Base-by-base conservation (phyloP, 1,284 basidiomycete genomes). In the Melampsora occidentalis region DNA sequence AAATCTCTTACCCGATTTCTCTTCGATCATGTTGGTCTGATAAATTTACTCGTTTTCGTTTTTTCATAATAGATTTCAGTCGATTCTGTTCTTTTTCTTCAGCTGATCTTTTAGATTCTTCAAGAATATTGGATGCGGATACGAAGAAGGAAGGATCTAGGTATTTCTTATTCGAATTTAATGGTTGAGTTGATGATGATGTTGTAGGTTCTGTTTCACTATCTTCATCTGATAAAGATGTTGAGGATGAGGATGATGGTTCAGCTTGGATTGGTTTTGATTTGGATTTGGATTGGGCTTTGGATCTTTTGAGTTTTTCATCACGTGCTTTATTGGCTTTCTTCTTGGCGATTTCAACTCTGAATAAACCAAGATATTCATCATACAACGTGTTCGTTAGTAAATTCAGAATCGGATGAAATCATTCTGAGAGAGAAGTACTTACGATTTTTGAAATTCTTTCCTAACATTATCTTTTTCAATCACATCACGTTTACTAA, bases 131-230 rank as follows among this genome's bases (percentile, higher is more conserved):
- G 25, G 71, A 75, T 7, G 71, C 71, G 9, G 71, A 61, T 18
- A 64, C 64, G 46, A 75, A 75, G 22, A 75, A 35, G 6, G 71
- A 67, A 42, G 71, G 71, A 46, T 75, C 71, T 5, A 75, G 22
- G 53, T 75, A 75, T 68, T 75, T 75, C 39, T 67, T 75, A 53
- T 53, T 66, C 39, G 57, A 61, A 2, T 18, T 4, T 1, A 42
- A 16, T 18, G 46, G n/a, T 42, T 39, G n/a, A 48, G 42, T 25
- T 20, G 57, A 20, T 10, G 39, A 28, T 46, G 71, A 49, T 28
- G 65, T 46, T 7, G 33, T 46, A 20, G 63, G 25, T 16, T 65
- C 48, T 42, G 31, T n/a, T 18, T 72, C 25, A 18, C 28, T 22
- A n/a, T 65, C 46, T 28, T 65, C 71, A 9, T 31, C 25, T 51